Base-by-base conservation (phyloP, 768 basidiomycete genomes). In the Leccinum variicolor region DNA sequence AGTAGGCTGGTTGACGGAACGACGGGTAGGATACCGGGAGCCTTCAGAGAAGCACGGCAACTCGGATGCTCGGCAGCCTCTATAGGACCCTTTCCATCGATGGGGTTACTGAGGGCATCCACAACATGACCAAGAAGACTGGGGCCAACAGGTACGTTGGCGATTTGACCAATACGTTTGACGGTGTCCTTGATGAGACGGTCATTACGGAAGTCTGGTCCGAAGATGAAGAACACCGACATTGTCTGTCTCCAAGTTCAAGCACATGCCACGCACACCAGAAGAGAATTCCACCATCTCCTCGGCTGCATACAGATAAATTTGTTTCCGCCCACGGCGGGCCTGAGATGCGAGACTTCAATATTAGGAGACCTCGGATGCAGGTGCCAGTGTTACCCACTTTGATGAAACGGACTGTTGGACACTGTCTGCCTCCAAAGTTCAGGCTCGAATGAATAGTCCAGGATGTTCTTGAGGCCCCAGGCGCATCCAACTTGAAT, bases 251-350 rank as follows among this genome's bases (percentile, higher is more conserved):
- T 99, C 97, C 87, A 99, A 90, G 90, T 99, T 99, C 78, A 99
- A 79, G 78, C 95, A 98, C 97, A 99, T 99, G 84, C 97, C 97
- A 75, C 97, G 95, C 70, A 99, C 87, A 78, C 97, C 97, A 52
- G 97, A 98, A 51, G 96, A 93, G 85, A 99, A 99, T 85, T 99
- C 97, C 85, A 99, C 97, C 97, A 99, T 99, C 87, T 99, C 97
- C 81, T 99, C 97, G 79, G 89, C 89, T 94, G 76, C 50, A 66
- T 55, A 63, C 49, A 25, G 25, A n/a, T n/a, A n/a, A n/a, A n/a
- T 23, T 23, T 26, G 25, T 26, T 26, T 26, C 25, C 25, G 25
- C 25, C 25, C 25, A 26, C 25, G 25, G 25, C 25, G 5, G 3
- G 25, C 25, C 25, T 26, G 25, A 26, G 25, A 26, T 26, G 25